A percentile compares a stretch with the other conserved stretches of the same genome.
Conservation (phyloP, 495 filamentous ascomycete species). For the Acidiella bohemica region DNA sequence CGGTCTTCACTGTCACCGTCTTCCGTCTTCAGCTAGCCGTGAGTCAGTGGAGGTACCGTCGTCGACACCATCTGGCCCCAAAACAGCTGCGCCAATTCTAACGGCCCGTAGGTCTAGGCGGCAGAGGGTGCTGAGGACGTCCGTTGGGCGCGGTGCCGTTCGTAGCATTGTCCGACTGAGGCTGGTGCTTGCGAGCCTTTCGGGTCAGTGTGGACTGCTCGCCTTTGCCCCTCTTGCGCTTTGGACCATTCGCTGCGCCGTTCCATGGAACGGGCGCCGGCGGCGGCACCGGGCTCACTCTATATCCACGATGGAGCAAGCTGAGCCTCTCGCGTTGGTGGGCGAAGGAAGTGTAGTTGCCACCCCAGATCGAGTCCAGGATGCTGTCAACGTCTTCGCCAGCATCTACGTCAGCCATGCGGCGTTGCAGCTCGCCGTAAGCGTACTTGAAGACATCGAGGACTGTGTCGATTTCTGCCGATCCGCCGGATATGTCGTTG, state of each 20-base stretch:
- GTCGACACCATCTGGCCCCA: background rate
- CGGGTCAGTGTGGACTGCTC: background rate
- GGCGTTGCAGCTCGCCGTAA: slow-evolving; percentile 38
- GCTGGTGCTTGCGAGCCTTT: background rate
- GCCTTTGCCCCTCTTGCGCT: background rate
- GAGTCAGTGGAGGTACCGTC: background rate
- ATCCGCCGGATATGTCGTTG: slow-evolving; percentile 82
- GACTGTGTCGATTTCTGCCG: slow-evolving; percentile 49
- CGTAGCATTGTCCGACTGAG: background rate
- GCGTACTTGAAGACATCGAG: slow-evolving; percentile 51
- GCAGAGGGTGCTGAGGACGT: background rate
- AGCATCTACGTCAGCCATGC: slow-evolving; percentile 50
- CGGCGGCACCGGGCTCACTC: slow-evolving; percentile 1
- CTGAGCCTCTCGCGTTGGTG: slow-evolving; percentile 21
- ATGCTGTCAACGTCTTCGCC: slow-evolving; percentile 18
- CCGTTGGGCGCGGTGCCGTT: background rate
- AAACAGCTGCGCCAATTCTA: background rate
- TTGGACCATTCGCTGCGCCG: background rate
- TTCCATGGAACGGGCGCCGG: background rate
- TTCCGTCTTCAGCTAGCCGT: background rate
- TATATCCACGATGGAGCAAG: slow-evolving; percentile 2
- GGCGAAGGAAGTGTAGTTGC: slow-evolving; percentile 27
- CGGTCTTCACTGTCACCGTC: too few relatives aligned
- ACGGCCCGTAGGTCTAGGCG: background rate
- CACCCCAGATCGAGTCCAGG: slow-evolving; percentile 24